phyloP scores from a whole-genome alignment of 768 basidiomycete species.

The Termitomyces sp. region DNA sequence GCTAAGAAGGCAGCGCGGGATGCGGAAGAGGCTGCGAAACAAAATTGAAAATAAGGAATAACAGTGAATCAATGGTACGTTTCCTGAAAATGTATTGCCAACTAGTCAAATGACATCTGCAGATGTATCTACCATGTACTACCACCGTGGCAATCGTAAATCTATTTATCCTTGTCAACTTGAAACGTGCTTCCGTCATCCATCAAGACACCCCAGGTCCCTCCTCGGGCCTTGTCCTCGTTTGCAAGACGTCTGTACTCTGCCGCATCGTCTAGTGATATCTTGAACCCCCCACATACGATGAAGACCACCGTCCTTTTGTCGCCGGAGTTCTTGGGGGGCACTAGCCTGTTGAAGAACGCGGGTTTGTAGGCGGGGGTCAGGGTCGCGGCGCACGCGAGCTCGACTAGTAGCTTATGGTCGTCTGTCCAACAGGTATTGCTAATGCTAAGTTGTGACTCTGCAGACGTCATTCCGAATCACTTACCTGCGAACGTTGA shows the following conservation, averaged over 20 bases:
- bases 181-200: conserved; percentile 35
- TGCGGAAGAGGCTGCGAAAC: conserved; percentile 1
- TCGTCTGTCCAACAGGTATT: conserved; percentile 44
- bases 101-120: background rate
- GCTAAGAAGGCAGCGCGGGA: conserved; percentile 45
- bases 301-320: conserved; percentile 55
- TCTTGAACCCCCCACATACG: conserved; percentile 71
- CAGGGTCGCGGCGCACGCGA: conserved; percentile 71
- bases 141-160: background rate
- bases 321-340: conserved; percentile 23
- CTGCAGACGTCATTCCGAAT: background rate
- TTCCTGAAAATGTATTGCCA: background rate
- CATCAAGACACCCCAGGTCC: conserved; percentile 34
- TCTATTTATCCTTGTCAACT: conserved; percentile 21
- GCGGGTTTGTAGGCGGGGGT: conserved; percentile 57
- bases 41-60: background rate
- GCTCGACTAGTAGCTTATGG: conserved; percentile 71
- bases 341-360: conserved; percentile 52
- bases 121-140: conserved; percentile 1
- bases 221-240: conserved; percentile 25
- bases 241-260: conserved; percentile 43
- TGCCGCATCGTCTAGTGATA: conserved; percentile 48
- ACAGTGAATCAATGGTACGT: background rate
- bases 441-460: background rate
- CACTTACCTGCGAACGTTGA: conserved; percentile 54